These are phyloP conservation scores for Mucor circinelloides DNA, from an alignment of 371 early-diverging fungal species.

Conservation along the genomic window DNA sequence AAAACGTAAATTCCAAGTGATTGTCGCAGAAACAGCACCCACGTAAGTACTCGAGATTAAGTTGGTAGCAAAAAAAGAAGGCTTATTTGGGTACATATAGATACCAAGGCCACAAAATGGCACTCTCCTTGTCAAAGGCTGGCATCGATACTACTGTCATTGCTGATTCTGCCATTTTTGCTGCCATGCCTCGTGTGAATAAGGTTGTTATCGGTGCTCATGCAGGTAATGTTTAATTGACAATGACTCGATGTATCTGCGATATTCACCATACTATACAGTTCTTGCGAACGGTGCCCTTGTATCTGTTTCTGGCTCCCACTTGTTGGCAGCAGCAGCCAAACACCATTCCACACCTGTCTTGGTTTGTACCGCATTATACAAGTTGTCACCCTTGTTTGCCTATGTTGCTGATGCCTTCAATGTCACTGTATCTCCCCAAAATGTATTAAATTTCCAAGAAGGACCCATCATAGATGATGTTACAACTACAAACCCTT, in stretches of 20 bases:
- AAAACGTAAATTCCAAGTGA: slow-evolving; percentile 89
- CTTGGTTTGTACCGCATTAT: slow-evolving; percentile 82
- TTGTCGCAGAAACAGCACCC: slow-evolving; percentile 93
- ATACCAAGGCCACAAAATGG: slow-evolving; percentile 87
- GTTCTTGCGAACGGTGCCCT: slow-evolving; percentile 94
- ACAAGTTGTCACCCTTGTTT: slow-evolving; percentile 85
- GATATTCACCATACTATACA: background rate
- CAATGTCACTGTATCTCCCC: slow-evolving; percentile 78
- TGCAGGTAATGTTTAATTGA: slow-evolving; percentile 39
- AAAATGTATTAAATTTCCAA: slow-evolving; percentile 77
- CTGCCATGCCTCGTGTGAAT: slow-evolving; percentile 97
- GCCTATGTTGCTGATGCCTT: slow-evolving; percentile 87
- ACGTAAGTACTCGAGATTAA: slow-evolving; percentile 20
- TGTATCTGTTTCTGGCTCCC: slow-evolving; percentile 82
- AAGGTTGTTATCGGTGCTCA: slow-evolving; percentile 96
- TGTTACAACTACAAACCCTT: slow-evolving; percentile 82
- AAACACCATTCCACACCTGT: slow-evolving; percentile 91
- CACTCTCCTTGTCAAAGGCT: slow-evolving; percentile 69
- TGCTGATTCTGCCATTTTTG: slow-evolving; percentile 92
- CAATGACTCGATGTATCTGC: background rate
- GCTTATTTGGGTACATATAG: slow-evolving; percentile 21
- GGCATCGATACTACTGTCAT: slow-evolving; percentile 95
- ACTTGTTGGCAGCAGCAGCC: slow-evolving; percentile 87
- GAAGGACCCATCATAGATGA: slow-evolving; percentile 81
- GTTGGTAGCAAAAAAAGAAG: background rate